These are phyloP conservation scores for Cubamyces lactineus DNA, from an alignment of 768 basidiomycete genomes.

Conservation along the genomic window DNA sequence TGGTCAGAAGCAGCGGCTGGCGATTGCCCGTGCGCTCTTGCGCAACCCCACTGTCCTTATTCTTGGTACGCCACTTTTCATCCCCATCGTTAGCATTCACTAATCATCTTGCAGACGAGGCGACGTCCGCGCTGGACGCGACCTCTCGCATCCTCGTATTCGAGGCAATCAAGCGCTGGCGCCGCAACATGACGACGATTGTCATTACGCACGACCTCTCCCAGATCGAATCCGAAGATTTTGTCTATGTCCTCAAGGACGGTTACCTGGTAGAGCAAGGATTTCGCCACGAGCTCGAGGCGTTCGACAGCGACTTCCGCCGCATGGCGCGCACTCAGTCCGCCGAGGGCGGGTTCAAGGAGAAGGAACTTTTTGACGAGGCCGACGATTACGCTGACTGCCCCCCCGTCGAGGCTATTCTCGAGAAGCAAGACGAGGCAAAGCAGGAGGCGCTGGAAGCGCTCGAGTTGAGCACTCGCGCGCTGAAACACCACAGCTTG, in stretches of 20 bases:
- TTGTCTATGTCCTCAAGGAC: conserved; percentile 88
- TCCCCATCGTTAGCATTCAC: not conserved
- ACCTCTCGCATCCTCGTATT: conserved; percentile 87
- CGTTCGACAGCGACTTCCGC: conserved; percentile 65
- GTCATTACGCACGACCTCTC: conserved; percentile 96
- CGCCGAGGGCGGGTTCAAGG: conserved; percentile 53
- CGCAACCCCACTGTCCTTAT: conserved; percentile 88
- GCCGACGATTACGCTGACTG: conserved; percentile 37
- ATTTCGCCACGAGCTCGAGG: conserved; percentile 78
- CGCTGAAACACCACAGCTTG: conserved; percentile 47
- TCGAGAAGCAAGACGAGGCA: conserved; percentile 50
- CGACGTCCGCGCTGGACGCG: conserved; percentile 83
- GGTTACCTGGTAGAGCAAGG: conserved; percentile 88
- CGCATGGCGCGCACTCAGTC: conserved; percentile 65
- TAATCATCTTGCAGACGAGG: conserved; percentile 57
- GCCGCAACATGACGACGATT: conserved; percentile 81
- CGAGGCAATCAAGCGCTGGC: conserved; percentile 69
- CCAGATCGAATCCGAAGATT: conserved; percentile 74
- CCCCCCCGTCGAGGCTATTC: conserved; percentile 49
- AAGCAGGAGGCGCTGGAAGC: conserved; percentile 35
- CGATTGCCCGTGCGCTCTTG: conserved; percentile 84
- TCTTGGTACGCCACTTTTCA: conserved; percentile 64
- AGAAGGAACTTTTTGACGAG: conserved; percentile 31
- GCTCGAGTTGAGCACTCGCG: conserved; percentile 33
- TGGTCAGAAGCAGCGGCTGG: conserved; percentile 89